Conservation (phyloP, 2,329 filamentous ascomycete genomes). For the Hymenoscyphus scutula region DNA sequence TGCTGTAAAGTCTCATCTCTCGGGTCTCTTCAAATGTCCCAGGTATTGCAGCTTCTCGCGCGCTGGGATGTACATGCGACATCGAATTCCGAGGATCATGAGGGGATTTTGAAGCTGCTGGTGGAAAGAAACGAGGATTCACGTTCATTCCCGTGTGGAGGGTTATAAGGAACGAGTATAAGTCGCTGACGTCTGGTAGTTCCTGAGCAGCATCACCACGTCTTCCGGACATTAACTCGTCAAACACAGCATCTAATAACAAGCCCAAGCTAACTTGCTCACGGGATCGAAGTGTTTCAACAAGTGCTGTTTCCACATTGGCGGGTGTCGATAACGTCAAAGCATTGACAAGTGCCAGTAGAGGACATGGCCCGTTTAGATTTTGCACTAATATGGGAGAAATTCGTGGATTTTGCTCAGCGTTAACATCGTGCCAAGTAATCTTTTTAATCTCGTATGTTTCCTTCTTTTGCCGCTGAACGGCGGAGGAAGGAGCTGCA, state of each 20-base stretch:
- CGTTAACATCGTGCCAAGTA: conserved; percentile 70
- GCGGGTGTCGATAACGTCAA: conserved; percentile 78
- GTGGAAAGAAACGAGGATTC: conserved; percentile 81
- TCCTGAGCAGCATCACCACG: conserved; percentile 58
- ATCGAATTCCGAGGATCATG: conserved; percentile 46
- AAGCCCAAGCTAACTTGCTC: conserved; percentile 87
- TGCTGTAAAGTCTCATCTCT: conserved; percentile 88
- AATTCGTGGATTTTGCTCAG: conserved; percentile 61
- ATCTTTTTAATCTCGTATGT: conserved; percentile 94
- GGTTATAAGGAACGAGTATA: conserved; percentile 84
- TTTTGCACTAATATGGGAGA: conserved; percentile 92
- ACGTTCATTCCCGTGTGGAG: conserved; percentile 98
- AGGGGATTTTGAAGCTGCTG: conserved; percentile 37
- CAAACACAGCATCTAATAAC: conserved; percentile 84
- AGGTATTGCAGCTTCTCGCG: conserved; percentile 49
- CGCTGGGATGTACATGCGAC: conserved; percentile 50
- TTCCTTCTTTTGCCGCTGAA: conserved; percentile 47
- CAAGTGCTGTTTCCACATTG: conserved; percentile 64
- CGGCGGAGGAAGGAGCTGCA: conserved; percentile 12
- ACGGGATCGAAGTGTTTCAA: conserved; percentile 72
- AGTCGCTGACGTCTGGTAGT: conserved; percentile 81
- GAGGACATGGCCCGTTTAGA: conserved; percentile 87
- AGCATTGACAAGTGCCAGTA: conserved; percentile 91
- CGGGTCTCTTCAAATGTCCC: conserved; percentile 83
- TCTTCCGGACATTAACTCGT: conserved; percentile 82